A percentile compares a stretch with the other conserved stretches of the same genome.
phyloP scores from a whole-genome alignment of 257 asterid species.

The Hygrophila difformis region DNA sequence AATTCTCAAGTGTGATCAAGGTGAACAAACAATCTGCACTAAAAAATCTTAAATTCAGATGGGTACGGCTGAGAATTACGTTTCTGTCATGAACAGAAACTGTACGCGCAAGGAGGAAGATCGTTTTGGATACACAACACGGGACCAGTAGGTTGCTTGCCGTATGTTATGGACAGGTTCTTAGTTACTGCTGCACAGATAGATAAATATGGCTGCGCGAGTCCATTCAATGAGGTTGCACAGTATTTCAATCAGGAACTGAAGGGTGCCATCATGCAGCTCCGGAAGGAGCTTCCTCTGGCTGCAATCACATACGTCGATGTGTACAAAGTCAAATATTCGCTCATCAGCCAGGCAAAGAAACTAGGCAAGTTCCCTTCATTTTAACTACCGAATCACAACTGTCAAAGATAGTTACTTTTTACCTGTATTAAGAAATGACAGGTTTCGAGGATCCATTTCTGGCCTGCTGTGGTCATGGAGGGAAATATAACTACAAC shows the following conservation, averaged over 20 bases:
- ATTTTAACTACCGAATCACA: too few species aligned
- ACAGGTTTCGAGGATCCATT: background rate
- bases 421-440: too few species aligned
- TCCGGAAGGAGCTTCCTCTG: slow-evolving; percentile 52
- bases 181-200: slow-evolving; percentile 45
- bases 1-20: slow-evolving; percentile 46
- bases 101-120: slow-evolving; percentile 53
- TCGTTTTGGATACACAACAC: slow-evolving; percentile 82
- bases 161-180: slow-evolving; percentile 58
- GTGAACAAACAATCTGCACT: slow-evolving; percentile 16
- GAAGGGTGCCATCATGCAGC: slow-evolving; percentile 27
- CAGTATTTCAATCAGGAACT: slow-evolving; percentile 50
- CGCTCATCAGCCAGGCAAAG: slow-evolving; percentile 40
- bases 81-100: slow-evolving; percentile 17
- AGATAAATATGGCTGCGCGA: slow-evolving; percentile 55
- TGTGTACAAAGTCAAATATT: slow-evolving; percentile 48
- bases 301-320: slow-evolving; percentile 67
- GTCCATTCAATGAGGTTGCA: slow-evolving; percentile 61
- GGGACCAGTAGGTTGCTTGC: slow-evolving; percentile 68
- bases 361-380: slow-evolving; percentile 3
- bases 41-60: too few species aligned
- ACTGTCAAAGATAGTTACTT: too few species aligned
- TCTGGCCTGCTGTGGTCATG: background rate
- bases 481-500: slow-evolving; percentile 2
- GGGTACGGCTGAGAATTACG: too few species aligned